These are phyloP conservation scores for Acacia melanoxylon DNA, from an alignment of 306 rosid genomes.

Conservation along the genomic window DNA sequence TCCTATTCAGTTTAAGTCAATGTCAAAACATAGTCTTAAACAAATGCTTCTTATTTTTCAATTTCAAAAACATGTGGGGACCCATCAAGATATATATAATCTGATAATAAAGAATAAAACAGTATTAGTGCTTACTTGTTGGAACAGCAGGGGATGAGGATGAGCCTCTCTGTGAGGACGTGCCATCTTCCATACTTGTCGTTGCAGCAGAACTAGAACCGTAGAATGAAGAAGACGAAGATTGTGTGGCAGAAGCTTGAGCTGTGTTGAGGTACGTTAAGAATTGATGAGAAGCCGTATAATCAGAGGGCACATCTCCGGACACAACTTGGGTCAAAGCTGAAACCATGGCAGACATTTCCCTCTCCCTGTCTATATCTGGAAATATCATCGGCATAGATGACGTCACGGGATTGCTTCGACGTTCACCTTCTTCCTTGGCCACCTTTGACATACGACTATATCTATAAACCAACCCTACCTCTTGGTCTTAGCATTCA, in stretches of 20 bases:
- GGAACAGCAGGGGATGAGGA: constrained; percentile 33
- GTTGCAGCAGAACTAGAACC: constrained; percentile 25
- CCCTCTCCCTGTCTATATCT: constrained; percentile 38
- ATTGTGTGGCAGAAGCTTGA: constrained; percentile 19
- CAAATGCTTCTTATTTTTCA: no score
- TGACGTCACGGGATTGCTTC: background rate
- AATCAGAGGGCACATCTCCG: constrained; percentile 20
- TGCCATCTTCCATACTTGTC: constrained; percentile 45
- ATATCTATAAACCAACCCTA: background rate
- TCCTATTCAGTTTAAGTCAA: background rate
- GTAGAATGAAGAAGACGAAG: constrained; percentile 32
- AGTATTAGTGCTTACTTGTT: constrained; percentile 33
- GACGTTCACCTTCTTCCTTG: constrained; percentile 1
- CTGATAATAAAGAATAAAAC: background rate
- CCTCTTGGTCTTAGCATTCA: constrained; percentile 7
- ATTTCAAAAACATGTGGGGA: background rate
- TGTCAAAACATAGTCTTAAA: background rate
- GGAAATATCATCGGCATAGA: constrained; percentile 36
- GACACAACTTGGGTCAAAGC: constrained; percentile 45
- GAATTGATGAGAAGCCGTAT: background rate
- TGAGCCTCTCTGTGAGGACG: constrained; percentile 12
- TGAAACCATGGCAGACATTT: constrained; percentile 53
- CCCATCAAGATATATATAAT: constrained; percentile 1
- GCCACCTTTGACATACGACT: constrained; percentile 22
- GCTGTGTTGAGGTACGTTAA: background rate